Base-by-base conservation (phyloP, 208 protist genomes). In the Crithidia expoeki region DNA sequence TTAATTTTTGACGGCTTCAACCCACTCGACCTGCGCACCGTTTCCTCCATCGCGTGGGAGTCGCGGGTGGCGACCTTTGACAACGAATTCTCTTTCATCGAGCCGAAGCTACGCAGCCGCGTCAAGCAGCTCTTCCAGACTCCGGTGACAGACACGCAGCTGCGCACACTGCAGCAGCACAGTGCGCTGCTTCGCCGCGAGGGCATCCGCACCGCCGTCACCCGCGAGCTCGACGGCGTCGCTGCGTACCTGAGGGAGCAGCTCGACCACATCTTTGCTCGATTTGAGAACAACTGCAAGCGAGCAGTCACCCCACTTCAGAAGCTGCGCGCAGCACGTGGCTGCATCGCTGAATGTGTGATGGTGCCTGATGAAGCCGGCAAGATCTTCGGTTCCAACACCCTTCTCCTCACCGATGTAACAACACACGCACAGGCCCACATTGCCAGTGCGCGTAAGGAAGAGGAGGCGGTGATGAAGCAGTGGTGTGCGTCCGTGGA, bases 31-130 rank as follows among this genome's bases (percentile, higher is more conserved):
- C 38, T 86, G 30, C 76, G 72, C 47, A 44, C 58, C 32, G 62
- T 68, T 17, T 72, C 86, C 2, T 50, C 74, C n/a, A 68, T 74
- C 12, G 66, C 68, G 33, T 97, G 93, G 90, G 66, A 76, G 42
- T 58, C 61, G 42, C 78, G 84, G 30, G 81, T 89, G n/a, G 74
- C 62, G 9, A 80, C 81, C 28, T 97, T 94, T 68, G 83, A 95
- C 51, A 86, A 87, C 68, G 86, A 97, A 60, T 87, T 95, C 70
- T 86, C 81, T 30, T 94, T 97, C 62, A 23, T 94, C 4, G 88
- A 95, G 75, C 83, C 85, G 36, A 79, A 77, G 32, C 72, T 97
- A 46, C 82, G 88, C 42, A 81, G 72, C 40, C 78, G 83, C 32
- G 71, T 94, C 27, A 88, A 83, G 79, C 73, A 87, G 46, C 76